Evolutionary conservation across 108 stramenopile species (phyloP), one percentile per base, ranked within the genome.

Genomic region (Skeletonema potamos): DNA sequence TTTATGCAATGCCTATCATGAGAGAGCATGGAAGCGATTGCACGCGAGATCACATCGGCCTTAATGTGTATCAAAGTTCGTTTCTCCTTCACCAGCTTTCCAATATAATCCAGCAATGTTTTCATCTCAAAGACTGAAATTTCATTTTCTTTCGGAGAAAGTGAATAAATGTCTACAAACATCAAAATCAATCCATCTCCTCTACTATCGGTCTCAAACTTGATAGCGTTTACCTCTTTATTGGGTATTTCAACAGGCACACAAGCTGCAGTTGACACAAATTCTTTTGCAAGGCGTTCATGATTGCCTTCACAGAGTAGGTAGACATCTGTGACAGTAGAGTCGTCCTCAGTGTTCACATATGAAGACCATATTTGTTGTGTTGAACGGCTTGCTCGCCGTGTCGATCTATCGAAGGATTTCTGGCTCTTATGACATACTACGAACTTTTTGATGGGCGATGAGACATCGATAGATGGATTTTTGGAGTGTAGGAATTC

Each of bases 341-440:
- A 44, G 5, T 24, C 44, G 3, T 43, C 27, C 13, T n/a, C 27
- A 15, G 12, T 15, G 24, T 22, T 6, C 15, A 33, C 17, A 37
- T 22, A 26, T 5, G 54, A 30, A 2, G 54, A 27, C 55, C 29
- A 57, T 2, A 70, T 7, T 48, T 43, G 24, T 48, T 30, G 41
- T 13, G 39, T 27, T 4, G 58, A 59, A 12, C 68, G 68, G n/a
- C 39, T 29, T 15, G 55, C 27, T 18, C 59, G 58, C 13, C 58
- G 37, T 9, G 68, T 57, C 1, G 68, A 41, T 46, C 58, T 70
- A 20, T 59, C 58, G 27, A 70, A 70, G 43, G 68, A 70, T 12
- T 20, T n/a, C 5, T 36, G 12, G 26, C 59, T 58, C 27, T 57
- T 58, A 43, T 70, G 39, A 30, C 58, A 70, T 18, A 60, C 29